Evolutionary conservation across 2,329 filamentous ascomycete species (phyloP).

Genomic region (Diaporthe amygdali): DNA sequence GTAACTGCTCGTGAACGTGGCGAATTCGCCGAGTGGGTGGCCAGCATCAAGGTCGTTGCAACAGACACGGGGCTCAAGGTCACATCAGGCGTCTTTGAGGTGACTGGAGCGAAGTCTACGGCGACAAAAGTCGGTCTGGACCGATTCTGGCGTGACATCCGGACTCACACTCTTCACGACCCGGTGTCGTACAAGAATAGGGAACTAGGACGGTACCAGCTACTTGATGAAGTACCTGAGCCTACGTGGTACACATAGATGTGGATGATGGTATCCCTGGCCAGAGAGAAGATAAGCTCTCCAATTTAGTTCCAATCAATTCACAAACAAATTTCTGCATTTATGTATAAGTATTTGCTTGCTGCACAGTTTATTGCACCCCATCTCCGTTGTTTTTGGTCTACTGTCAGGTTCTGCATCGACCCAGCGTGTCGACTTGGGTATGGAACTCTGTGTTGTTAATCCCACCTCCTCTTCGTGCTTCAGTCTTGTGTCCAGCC

Average conservation of each 20-base stretch:
- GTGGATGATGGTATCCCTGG: not conserved
- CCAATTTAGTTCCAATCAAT: no score
- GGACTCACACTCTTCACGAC: slow-evolving; percentile 70
- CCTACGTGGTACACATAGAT: slow-evolving; percentile 65
- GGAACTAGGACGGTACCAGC: slow-evolving; percentile 62
- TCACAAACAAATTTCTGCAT: no score
- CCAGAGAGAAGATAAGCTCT: no score
- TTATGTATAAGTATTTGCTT: no score
- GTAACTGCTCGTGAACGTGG: slow-evolving; percentile 60
- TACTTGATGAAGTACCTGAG: slow-evolving; percentile 62
- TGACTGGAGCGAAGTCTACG: slow-evolving; percentile 64
- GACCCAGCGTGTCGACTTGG: no score
- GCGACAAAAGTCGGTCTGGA: slow-evolving; percentile 64
- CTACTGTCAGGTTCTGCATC: no score
- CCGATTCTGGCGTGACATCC: slow-evolving; percentile 70
- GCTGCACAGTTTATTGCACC: no score
- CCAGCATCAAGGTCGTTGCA: slow-evolving; percentile 65
- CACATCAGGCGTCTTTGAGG: slow-evolving; percentile 67
- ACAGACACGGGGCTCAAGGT: slow-evolving; percentile 65
- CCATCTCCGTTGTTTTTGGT: no score
- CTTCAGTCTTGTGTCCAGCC: no score
- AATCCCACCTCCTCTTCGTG: no score
- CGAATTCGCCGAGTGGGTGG: slow-evolving; percentile 67
- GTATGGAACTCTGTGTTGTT: no score
- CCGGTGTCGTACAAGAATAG: slow-evolving; percentile 71